A percentile compares a stretch with the other conserved stretches of the same genome.
Conservation (phyloP, 1,139 yeast species). For the Petasospora fabianii region DNA sequence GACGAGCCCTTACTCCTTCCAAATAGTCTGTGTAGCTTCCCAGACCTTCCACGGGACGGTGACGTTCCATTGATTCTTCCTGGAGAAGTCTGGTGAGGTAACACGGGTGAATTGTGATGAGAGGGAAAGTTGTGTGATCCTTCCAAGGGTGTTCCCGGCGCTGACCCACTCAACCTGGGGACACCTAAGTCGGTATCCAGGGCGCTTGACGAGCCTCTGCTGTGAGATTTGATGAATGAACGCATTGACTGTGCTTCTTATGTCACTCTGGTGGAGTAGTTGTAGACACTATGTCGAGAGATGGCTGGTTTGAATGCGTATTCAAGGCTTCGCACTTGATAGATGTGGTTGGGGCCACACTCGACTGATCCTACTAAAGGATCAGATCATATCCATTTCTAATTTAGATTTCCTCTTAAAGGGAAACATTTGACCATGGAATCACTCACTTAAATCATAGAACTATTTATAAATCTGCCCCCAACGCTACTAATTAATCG, state of each 20-base stretch:
- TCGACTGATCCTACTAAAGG: too few relatives aligned
- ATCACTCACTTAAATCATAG: too few relatives aligned
- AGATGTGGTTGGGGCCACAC: too few relatives aligned
- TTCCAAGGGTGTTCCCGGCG: neutral
- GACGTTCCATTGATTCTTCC: slow-evolving; percentile 13
- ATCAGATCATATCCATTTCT: too few relatives aligned
- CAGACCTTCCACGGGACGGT: slow-evolving; percentile 12
- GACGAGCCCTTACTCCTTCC: slow-evolving; percentile 21
- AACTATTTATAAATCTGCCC: too few relatives aligned
- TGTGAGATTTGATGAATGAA: slow-evolving; percentile 36
- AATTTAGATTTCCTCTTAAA: too few relatives aligned
- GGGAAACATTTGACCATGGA: too few relatives aligned
- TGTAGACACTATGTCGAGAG: neutral
- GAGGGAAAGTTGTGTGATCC: neutral
- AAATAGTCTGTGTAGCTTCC: slow-evolving; percentile 25
- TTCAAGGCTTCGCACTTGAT: too few relatives aligned
- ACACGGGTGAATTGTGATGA: slow-evolving; percentile 13
- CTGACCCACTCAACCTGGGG: neutral
- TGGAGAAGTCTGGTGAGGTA: slow-evolving; percentile 6
- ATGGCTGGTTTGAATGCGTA: too few relatives aligned
- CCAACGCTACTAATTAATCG: too few relatives aligned
- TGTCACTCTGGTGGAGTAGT: neutral
- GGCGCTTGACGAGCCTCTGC: slow-evolving; percentile 30
- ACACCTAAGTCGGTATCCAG: slow-evolving; percentile 5
- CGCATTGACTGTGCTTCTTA: slow-evolving; percentile 25